Evolutionary conservation across 257 asterid species (phyloP), one percentile per base, ranked within the genome.

Genomic region (Solanum dulcamara): DNA sequence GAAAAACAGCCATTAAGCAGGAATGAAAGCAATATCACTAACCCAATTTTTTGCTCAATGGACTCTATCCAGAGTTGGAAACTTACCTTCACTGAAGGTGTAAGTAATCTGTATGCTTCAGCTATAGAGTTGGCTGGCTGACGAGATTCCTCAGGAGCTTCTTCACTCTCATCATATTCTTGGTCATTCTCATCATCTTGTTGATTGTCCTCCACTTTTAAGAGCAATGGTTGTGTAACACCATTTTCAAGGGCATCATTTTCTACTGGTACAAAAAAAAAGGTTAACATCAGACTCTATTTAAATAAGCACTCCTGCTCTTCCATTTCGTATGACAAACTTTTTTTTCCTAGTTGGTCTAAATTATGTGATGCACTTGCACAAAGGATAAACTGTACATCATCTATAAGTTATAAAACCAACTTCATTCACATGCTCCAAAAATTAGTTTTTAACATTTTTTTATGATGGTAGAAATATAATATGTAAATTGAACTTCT

Each of bases 11-110:
- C 44, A 79, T 48, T 48, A 30, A 79, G 28, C 66, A 79, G 24
- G 44, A 50, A 30, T 10, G 30, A 11, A 20, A 28, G 66, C 59
- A 30, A 18, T 30, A 30, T 17, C 42, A 79, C 37, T 79, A n/a
- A 14, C 42, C 82, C 40, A n/a, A 0, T 72, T 4, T 71, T 40
- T 79, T 48, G 1, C 46, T 79, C 83, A 48, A 79, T 79, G 30
- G 40, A 48, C 44, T 15, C 62, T 30, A 50, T 32, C 37, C 74
- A n/a, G 71, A 83, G 38, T 62, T 20, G 60, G 62, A 64, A 2
- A 38, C 51, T 50, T 92, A 97, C 99, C 98, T 97, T 97, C 81
- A 95, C 98, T 53, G 99, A 97, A 60, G 98, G 98, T 17, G 98
- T 97, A 62, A 95, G 98, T 83, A 97, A 88, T 88, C 96, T 91